Conservation (phyloP, 2,329 filamentous ascomycete species). For the Tolypocladium nubicola region DNA sequence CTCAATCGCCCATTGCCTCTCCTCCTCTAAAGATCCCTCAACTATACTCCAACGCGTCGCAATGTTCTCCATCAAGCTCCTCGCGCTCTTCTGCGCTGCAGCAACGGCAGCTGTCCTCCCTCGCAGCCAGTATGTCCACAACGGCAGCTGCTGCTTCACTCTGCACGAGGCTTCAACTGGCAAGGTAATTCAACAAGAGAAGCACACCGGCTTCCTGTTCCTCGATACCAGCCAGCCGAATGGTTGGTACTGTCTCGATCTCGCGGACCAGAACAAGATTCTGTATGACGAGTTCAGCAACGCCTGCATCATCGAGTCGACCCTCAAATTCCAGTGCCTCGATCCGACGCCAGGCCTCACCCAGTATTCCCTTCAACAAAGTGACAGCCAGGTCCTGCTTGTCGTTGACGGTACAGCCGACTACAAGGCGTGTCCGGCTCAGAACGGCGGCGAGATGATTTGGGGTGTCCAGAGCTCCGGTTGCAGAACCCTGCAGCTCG, state of each 20-base stretch:
- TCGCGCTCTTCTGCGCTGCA: slow-evolving; percentile 10
- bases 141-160: slow-evolving; percentile 19
- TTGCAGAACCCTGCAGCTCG: slow-evolving; percentile 14
- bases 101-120: slow-evolving; percentile 11
- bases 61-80: not conserved
- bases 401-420: slow-evolving; percentile 11
- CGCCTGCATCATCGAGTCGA: slow-evolving; percentile 19
- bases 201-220: slow-evolving; percentile 14
- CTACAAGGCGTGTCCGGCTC: slow-evolving; percentile 16
- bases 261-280: slow-evolving; percentile 11
- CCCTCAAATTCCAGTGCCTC: slow-evolving; percentile 17
- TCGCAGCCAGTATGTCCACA: slow-evolving; percentile 1
- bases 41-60: not conserved
- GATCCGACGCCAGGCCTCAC: slow-evolving; percentile 19
- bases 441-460: slow-evolving; percentile 11
- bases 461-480: slow-evolving; percentile 10
- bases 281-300: slow-evolving; percentile 17
- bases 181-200: slow-evolving; percentile 15
- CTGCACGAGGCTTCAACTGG: slow-evolving; percentile 14
- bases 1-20: not conserved
- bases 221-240: slow-evolving; percentile 11
- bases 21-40: not conserved
- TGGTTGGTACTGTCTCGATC: slow-evolving; percentile 21
- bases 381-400: slow-evolving; percentile 11
- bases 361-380: slow-evolving; percentile 14